Evolutionary conservation across 2,329 filamentous ascomycete species (phyloP), one percentile per base, ranked within the genome.

Genomic region (Septoria petroselini): DNA sequence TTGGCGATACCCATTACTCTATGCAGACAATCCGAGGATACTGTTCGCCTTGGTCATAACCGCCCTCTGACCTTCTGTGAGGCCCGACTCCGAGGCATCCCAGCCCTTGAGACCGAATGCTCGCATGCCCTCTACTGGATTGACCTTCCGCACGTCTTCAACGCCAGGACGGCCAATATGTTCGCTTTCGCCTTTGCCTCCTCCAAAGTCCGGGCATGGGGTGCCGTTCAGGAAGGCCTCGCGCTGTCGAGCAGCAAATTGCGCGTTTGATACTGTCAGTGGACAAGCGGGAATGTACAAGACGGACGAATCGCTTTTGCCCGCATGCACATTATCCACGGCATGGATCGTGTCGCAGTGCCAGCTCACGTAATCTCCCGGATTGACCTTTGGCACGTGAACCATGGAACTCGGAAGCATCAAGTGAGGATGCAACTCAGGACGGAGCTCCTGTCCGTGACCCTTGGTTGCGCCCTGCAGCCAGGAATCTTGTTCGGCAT

Each of bases 271-370:
- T 45, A 84, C 80, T 0, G 89, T 95, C 23, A 89, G 76, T 0
- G 91, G 90, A 47, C 87, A 93, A 0, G 88, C 84, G 0, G 91
- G 90, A 48, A 96, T 95, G 63, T 96, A 96, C 52, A 96, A 64
- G 0, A 95, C 91, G 59, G 84, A 90, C 0, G 86, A 89, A 67
- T 96, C 91, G 0, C 73, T 69, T 1, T 71, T 75, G 1, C 91
- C 91, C 1, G 69, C 69, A 65, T 96, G 91, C 1, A 83, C 75
- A 58, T 81, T 84, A 70, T 96, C 91, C 0, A 96, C 91, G 0
- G 88, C 81, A 65, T 95, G 91, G 41, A 94, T 85, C 9, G 75
- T 68, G 41, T 65, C 62, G 66, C 87, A 91, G 66, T 94, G 88
- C 88, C 88, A 79, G 59, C 81, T 74, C 1, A 94, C 83, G 61